phyloP scores from a whole-genome alignment of 345 rosid genomes.

The Aegle marmelos region DNA sequence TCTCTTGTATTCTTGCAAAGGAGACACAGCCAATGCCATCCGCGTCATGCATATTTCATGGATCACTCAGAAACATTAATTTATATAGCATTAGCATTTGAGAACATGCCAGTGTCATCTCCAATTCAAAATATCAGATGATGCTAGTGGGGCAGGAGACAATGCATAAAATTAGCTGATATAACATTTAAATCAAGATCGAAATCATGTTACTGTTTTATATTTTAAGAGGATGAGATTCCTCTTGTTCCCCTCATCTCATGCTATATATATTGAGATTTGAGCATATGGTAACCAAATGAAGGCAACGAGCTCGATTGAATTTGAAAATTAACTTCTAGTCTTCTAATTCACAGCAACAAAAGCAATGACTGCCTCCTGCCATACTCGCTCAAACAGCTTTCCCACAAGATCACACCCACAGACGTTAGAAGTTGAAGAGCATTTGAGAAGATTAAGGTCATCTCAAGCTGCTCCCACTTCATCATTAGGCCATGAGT shows the following conservation, averaged over 20 bases:
- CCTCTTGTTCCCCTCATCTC: constrained; percentile 7
- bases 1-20: not conserved
- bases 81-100: not conserved
- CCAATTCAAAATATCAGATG: not conserved
- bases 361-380: too few relatives aligned
- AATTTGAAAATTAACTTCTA: not conserved
- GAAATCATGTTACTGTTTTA: not conserved
- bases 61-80: not conserved
- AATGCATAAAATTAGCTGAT: not conserved
- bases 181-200: not conserved
- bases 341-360: not conserved
- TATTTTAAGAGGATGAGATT: constrained; percentile 10
- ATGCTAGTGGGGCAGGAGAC: not conserved
- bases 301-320: not conserved
- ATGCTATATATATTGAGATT: not conserved
- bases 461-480: not conserved
- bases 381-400: too few relatives aligned
- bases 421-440: constrained; percentile 29
- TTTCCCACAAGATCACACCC: constrained; percentile 9
- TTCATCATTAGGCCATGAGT: constrained; percentile 7
- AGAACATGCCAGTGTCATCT: not conserved
- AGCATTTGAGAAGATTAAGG: constrained; percentile 12
- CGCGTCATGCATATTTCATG: not conserved
- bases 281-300: not conserved
- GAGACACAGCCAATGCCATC: constrained; percentile 5